Evolutionary conservation across 2,329 filamentous ascomycete genomes (phyloP), one percentile per base, ranked within the genome.

Genomic region (Colletotrichum sp.): DNA sequence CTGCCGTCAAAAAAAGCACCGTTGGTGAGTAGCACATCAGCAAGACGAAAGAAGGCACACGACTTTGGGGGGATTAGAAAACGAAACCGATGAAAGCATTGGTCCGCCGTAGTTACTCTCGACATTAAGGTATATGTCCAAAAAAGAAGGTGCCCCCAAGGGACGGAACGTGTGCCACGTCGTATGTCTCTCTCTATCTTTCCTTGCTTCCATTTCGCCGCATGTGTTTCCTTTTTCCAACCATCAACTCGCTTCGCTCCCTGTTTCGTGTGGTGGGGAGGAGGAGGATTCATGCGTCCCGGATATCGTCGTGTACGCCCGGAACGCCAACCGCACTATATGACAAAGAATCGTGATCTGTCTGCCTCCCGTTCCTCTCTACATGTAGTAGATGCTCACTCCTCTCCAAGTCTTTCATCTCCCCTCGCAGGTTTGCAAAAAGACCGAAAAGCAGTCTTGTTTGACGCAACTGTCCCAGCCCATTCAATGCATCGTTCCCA

Each of bases 231-330:
- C 36, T 4, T 30, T 68, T 34, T 36, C 32, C 22, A 27, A 27
- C 61, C 61, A 52, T 68, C 25, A 32, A 6, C 22, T 30, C 44
- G 8, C 36, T 67, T 67, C 52, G 48, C 64, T n/a, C 69, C n/a
- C 32, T 4, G 15, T 63, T 5, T 44, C 48, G 22, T 59, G 5
- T 59, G 27, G 28, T 3, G 25, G 32, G n/a, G 13, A 19, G 15
- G 19, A 32, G 25, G 36, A 16, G 16, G 22, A 52, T 15, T n/a
- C 12, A 68, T 68, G 64, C 44, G n/a, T 63, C 48, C 70, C 59
- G 65, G 64, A 36, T 69, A 60, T 69, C 28, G 57, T 75, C 70
- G 71, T 76, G 70, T 76, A 74, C 72, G 72, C 72, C 48, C 67
- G 71, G 66, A 75, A 75, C 67, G 67, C 74, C 74, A 15, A 25